Evolutionary conservation across 352 stramenopile genomes (phyloP), one percentile per base, ranked within the genome.

Genomic region (Pythium coloratum): DNA sequence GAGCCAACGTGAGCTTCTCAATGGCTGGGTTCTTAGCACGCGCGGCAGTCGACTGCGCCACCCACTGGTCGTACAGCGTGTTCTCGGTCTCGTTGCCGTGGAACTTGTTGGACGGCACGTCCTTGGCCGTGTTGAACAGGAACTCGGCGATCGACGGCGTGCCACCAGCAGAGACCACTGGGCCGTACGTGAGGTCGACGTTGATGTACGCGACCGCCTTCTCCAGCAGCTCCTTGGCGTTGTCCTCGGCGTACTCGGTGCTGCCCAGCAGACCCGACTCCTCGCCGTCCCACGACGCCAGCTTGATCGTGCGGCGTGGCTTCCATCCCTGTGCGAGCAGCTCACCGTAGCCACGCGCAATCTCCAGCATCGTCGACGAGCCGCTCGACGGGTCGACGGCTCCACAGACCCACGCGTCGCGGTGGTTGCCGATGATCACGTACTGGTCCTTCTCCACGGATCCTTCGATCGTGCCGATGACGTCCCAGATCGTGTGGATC

Each of bases 341-440:
- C 24, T 79, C 62, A 13, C 88, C 84, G 6, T 94, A 62, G 32
- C 76, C 75, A 8, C 78, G 83, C 14, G 89, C 91, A 24, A 97
- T 80, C 73, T 97, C 91, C 3, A 97, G 61, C 69, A 97, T 71
- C 2, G 76, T 66, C 3, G 87, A 75, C 3, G 90, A 96, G 8
- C 76, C 91, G 24, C 76, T 91, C 26, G 91, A 92, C 9, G 91
- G 91, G 63, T 97, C 89, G 18, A 86, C 84, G 1, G 88, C 89
- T 10, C 88, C 89, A 62, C 88, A 96, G 0, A 97, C 87, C 91
- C 91, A 97, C 8, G 90, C 90, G 66, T 97, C 91, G 24, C 91
- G 84, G 64, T 97, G 91, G 71, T 97, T 97, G 33, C 89, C 88
- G 28, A 97, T 75, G n/a, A 97, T 38, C 13, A 97, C 80, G 26